Base-by-base conservation (phyloP, 352 stramenopile genomes). In the Peronosclerospora sorghi region DNA sequence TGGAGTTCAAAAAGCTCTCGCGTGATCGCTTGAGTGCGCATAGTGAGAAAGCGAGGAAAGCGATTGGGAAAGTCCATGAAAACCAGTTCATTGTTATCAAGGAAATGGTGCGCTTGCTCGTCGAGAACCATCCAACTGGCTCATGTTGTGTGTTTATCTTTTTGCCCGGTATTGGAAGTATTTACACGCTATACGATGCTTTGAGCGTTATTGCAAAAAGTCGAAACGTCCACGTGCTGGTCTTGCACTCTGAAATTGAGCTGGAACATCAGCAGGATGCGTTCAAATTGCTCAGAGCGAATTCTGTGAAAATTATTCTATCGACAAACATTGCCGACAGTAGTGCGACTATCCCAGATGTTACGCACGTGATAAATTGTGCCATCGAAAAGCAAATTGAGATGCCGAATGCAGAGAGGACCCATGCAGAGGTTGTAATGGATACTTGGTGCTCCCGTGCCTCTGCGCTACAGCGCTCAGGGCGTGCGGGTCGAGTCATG, bases 291-390 rank as follows among this genome's bases (percentile, higher is more conserved):
- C 59, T 81, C 12, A 41, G 49, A 7, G 46, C 63, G 12, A 51
- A 48, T 32, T 70, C 73, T 6, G 82, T 71, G 4, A 97, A 97
- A 56, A 85, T 98, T n/a, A 92, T 98, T 36, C 68, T 97, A 46
- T 81, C 88, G 10, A 98, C 94, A 0, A 98, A 98, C 51, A 96
- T 98, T 51, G 94, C 94, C 3, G 95, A 98, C 54, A 97, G 89
- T 41, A 97, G 86, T 34, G 79, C 98, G 4, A 98, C 95, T 2
- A 96, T 98, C 17, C 91, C 94, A 3, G 81, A 93, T 45, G 89
- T 98, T 10, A 90, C 77, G 4, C 78, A 93, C 38, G 78, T 93
- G 20, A 88, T 93, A 47, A 90, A 90, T 45, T 85, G 69, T 34
- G 77, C 74, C 3, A 72, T 90, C 45, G 80, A 89, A 38, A 90